phyloP scores from a whole-genome alignment of 352 stramenopile species.

The Sclerospora graminicola region DNA sequence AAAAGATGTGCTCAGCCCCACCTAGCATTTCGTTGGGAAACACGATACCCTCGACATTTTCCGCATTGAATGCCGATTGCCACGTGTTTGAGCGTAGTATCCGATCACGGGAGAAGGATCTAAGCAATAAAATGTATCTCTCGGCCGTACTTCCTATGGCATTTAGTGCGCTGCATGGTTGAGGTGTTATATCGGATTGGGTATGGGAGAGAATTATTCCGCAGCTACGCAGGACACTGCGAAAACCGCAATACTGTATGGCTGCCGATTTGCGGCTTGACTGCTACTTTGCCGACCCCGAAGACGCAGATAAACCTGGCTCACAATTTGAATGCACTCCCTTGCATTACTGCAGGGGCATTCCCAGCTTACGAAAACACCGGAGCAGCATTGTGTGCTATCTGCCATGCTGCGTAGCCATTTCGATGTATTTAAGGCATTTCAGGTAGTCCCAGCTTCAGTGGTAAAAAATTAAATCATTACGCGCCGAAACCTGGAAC shows the following conservation, averaged over 20 bases:
- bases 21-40: constrained; percentile 85
- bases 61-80: constrained; percentile 97
- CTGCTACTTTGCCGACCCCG: constrained; percentile 85
- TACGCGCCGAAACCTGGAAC: constrained; percentile 58
- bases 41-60: constrained; percentile 99
- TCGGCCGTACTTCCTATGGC: constrained; percentile 96
- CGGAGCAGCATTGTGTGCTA: constrained; percentile 72
- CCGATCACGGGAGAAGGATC: constrained; percentile 25
- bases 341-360: constrained; percentile 67
- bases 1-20: constrained; percentile 82
- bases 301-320: constrained; percentile 6
- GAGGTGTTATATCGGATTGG: constrained; percentile 95
- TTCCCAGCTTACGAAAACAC: constrained; percentile 69
- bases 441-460: constrained; percentile 27
- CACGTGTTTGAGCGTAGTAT: constrained; percentile 91
- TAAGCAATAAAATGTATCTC: constrained; percentile 54
- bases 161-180: constrained; percentile 98
- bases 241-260: constrained; percentile 91
- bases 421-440: constrained; percentile 43
- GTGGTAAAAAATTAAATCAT: constrained; percentile 57
- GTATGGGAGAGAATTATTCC: constrained; percentile 89
- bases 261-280: constrained; percentile 91
- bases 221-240: constrained; percentile 86
- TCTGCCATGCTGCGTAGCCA: constrained; percentile 65
- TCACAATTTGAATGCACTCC: constrained; percentile 66